Conservation (phyloP, 768 basidiomycete genomes). For the Exsudoporus frostii region DNA sequence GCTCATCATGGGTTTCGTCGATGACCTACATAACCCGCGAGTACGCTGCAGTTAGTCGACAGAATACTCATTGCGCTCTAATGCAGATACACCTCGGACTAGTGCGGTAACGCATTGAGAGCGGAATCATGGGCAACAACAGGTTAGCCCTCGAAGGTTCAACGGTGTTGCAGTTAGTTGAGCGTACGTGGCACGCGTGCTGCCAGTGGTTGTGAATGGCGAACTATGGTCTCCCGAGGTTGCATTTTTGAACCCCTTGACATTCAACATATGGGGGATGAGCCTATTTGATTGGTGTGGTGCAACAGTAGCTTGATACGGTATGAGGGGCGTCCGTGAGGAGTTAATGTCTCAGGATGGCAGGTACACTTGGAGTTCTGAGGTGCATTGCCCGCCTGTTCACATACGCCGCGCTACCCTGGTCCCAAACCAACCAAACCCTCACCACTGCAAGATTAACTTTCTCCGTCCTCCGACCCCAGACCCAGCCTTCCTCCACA, state of each 20-base stretch:
- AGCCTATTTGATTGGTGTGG: neutral
- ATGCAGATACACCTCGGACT: neutral
- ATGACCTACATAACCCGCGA: neutral
- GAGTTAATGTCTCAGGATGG: slow-evolving; percentile 20
- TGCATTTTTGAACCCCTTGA: neutral
- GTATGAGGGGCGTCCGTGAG: neutral
- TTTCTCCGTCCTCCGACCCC: slow-evolving; percentile 2
- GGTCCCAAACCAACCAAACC: slow-evolving; percentile 14
- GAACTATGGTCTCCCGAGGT: neutral
- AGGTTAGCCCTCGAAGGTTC: neutral
- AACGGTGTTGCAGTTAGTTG: neutral
- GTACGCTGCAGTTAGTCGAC: neutral
- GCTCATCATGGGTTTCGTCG: neutral
- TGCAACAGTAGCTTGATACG: neutral
- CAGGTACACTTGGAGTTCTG: slow-evolving; percentile 13
- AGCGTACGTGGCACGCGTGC: neutral
- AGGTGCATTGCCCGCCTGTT: slow-evolving; percentile 16
- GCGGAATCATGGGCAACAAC: neutral
- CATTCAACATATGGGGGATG: neutral
- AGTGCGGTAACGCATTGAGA: neutral
- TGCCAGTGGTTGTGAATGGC: neutral
- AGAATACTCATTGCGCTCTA: neutral
- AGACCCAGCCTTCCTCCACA: slow-evolving; percentile 1
- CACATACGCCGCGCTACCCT: slow-evolving; percentile 28
- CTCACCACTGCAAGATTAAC: slow-evolving; percentile 14